Evolutionary conservation across 2,329 filamentous ascomycete genomes (phyloP).

Genomic region (Trichoderma pleuroti): DNA sequence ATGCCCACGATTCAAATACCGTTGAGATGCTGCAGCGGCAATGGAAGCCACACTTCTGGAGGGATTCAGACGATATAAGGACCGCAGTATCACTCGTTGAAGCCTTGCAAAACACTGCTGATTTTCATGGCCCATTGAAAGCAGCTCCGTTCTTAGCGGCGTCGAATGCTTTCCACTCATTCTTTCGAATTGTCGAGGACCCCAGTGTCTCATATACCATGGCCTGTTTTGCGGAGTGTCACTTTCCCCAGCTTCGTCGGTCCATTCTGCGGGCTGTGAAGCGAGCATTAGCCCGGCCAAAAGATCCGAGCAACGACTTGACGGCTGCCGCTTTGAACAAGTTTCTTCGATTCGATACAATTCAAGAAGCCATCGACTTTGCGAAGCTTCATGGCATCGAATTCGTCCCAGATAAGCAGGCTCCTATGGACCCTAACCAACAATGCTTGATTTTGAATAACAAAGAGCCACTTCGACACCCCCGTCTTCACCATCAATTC

Average conservation of each 20-base stretch:
- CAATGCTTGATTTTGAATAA: slow-evolving; percentile 45
- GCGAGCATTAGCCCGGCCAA: slow-evolving; percentile 53
- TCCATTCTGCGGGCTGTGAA: slow-evolving; percentile 55
- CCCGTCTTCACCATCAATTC: slow-evolving; percentile 52
- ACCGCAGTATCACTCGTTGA: slow-evolving; percentile 60
- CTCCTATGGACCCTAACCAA: slow-evolving; percentile 35
- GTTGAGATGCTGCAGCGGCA: slow-evolving; percentile 50
- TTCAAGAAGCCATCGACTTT: slow-evolving; percentile 63
- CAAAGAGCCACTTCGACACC: slow-evolving; percentile 43
- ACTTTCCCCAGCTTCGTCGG: slow-evolving; percentile 59
- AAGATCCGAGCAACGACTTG: slow-evolving; percentile 57
- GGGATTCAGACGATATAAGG: slow-evolving; percentile 54
- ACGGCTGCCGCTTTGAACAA: slow-evolving; percentile 54
- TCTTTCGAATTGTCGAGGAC: slow-evolving; percentile 58
- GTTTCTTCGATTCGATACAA: slow-evolving; percentile 63
- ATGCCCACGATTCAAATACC: slow-evolving; percentile 56
- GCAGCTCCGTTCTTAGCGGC: slow-evolving; percentile 48
- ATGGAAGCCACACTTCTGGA: slow-evolving; percentile 55
- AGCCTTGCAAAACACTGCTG: slow-evolving; percentile 55
- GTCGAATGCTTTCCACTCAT: slow-evolving; percentile 49
- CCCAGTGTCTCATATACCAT: slow-evolving; percentile 62
- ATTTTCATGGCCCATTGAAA: slow-evolving; percentile 55
- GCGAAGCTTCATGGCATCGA: slow-evolving; percentile 55
- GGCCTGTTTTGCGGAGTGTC: slow-evolving; percentile 67
- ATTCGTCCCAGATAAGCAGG: slow-evolving; percentile 41